Evolutionary conservation across 805 yeast genomes (phyloP).

Genomic region (Cyberlindnera japonica): DNA sequence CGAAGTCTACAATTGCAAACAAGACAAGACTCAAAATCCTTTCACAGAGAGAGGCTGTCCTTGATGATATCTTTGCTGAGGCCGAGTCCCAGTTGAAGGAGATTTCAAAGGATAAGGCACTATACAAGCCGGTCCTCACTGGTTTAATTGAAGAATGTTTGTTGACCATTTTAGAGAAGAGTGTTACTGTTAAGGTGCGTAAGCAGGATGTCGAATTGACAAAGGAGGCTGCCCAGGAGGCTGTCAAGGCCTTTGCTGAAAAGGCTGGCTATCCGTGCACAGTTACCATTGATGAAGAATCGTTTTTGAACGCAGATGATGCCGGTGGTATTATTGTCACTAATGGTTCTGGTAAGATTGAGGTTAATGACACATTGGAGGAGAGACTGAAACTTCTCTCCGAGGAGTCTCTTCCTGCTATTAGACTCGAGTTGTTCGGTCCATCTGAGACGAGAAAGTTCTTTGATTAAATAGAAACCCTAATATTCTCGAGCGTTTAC

Average conservation of each 20-base stretch:
- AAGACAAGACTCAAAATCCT: constrained; percentile 90
- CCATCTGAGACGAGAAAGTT: constrained; percentile 83
- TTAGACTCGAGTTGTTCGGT: constrained; percentile 87
- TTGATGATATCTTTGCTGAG: constrained; percentile 67
- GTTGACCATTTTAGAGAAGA: constrained; percentile 68
- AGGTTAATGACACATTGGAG: constrained; percentile 87
- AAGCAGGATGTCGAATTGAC: constrained; percentile 60
- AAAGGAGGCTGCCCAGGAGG: constrained; percentile 54
- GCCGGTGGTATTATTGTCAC: constrained; percentile 85
- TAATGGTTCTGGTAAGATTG: constrained; percentile 76
- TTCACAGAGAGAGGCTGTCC: constrained; percentile 76
- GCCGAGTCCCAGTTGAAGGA: constrained; percentile 62
- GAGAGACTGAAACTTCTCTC: constrained; percentile 84
- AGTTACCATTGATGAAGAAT: constrained; percentile 51
- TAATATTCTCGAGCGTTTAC: neutral
- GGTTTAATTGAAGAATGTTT: constrained; percentile 80
- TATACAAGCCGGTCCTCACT: constrained; percentile 66
- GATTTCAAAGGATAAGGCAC: constrained; percentile 48
- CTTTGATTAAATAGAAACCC: constrained; percentile 59
- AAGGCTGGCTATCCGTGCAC: constrained; percentile 56
- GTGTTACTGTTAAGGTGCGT: constrained; percentile 62
- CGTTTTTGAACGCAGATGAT: constrained; percentile 55
- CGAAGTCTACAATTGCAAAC: constrained; percentile 92
- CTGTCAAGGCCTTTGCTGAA: constrained; percentile 59
- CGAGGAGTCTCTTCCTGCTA: constrained; percentile 86